Conservation (phyloP, 176 grass and related monocot species). For the Raddia guianensis region DNA sequence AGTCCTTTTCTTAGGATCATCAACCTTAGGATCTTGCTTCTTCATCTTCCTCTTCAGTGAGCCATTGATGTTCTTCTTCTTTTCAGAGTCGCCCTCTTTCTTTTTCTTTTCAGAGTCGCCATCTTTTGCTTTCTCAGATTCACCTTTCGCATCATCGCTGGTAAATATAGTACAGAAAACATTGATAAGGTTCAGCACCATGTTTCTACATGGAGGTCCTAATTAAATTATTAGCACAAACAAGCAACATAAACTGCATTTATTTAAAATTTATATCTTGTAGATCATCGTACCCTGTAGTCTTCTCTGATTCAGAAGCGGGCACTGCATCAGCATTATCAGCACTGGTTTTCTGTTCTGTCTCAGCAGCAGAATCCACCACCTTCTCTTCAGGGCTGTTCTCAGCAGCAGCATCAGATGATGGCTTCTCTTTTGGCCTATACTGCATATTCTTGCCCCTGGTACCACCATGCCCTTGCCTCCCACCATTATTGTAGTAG, state of each 20-base stretch:
- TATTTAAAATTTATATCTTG: not conserved
- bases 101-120: not conserved
- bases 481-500: not conserved
- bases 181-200: not conserved
- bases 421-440: not conserved
- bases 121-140: not conserved
- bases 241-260: not conserved
- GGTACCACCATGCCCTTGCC: not conserved
- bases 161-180: not conserved
- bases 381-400: too few relatives aligned
- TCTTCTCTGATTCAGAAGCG: slow-evolving; percentile 22
- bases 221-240: not conserved
- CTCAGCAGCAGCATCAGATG: slow-evolving; percentile 37
- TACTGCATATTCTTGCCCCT: not conserved
- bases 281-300: not conserved
- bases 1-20: not conserved
- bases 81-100: not conserved
- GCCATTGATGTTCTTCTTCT: not conserved
- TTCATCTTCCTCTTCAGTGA: slow-evolving; percentile 45
- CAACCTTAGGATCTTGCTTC: slow-evolving; percentile 3
- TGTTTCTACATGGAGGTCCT: not conserved
- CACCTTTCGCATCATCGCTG: slow-evolving; percentile 21
- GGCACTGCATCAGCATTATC: not conserved
- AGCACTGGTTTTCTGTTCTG: not conserved
- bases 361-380: too few relatives aligned